Conservation (phyloP, 768 basidiomycete genomes). For the Hericium coralloides region DNA sequence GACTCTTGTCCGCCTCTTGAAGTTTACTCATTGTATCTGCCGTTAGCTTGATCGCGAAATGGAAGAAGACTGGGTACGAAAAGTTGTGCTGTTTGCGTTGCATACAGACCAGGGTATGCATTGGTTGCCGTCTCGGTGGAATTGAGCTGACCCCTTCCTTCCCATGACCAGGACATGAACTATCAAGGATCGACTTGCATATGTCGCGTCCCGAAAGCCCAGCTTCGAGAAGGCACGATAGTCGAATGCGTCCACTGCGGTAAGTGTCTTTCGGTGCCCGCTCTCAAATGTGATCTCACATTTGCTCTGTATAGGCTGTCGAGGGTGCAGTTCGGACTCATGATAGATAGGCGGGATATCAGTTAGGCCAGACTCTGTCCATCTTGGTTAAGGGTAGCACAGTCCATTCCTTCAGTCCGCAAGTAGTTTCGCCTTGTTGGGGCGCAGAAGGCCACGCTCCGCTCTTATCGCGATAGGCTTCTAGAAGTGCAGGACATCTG, state of each 20-base stretch:
- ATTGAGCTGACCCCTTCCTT: neutral
- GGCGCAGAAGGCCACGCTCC: neutral
- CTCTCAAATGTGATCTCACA: conserved; percentile 5
- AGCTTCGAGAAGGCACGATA: conserved; percentile 80
- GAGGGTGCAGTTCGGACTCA: conserved; percentile 87
- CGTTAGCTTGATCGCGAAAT: conserved; percentile 88
- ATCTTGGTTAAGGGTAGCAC: neutral
- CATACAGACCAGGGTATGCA: conserved; percentile 79
- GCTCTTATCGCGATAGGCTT: neutral
- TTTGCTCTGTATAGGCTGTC: conserved; percentile 55
- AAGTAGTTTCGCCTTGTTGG: neutral
- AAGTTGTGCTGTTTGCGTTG: conserved; percentile 96
- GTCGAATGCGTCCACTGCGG: conserved; percentile 98
- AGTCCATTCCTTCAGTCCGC: conserved; percentile 15
- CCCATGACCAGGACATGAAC: conserved; percentile 79
- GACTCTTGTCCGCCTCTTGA: neutral
- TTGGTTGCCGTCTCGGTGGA: neutral
- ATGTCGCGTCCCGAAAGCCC: conserved; percentile 93
- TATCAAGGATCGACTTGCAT: conserved; percentile 98
- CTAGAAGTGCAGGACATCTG: neutral
- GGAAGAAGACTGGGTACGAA: conserved; percentile 99
- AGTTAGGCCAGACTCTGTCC: neutral
- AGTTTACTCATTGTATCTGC: neutral
- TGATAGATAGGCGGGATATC: conserved; percentile 23
- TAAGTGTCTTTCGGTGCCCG: conserved; percentile 31